Conservation (phyloP, 805 yeast species). For the Saccharomyces mikatae region DNA sequence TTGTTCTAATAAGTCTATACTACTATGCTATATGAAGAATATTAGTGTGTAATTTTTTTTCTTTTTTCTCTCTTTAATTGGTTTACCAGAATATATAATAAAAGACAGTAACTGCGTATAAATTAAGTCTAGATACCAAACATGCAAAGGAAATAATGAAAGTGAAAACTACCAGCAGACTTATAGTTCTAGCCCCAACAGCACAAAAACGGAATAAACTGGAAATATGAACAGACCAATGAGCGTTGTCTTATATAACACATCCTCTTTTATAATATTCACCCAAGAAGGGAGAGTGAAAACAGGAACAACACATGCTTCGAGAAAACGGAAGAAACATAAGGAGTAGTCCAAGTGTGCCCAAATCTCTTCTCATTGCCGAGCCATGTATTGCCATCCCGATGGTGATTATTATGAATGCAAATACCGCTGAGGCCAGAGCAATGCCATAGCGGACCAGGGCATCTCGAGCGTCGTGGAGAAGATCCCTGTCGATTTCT, state of each 20-base stretch:
- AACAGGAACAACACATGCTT: neutral
- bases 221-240: neutral
- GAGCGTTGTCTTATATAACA: neutral
- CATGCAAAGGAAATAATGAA: neutral
- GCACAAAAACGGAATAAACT: neutral
- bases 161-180: neutral
- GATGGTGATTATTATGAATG: neutral
- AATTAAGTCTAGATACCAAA: neutral
- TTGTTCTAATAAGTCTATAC: neutral
- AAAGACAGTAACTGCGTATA: neutral
- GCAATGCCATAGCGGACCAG: neutral
- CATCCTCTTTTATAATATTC: neutral
- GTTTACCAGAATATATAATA: neutral
- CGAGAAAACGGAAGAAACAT: neutral
- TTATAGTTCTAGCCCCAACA: neutral
- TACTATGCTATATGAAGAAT: neutral
- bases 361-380: neutral
- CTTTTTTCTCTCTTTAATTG: neutral
- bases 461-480: neutral
- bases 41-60: neutral
- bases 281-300: neutral
- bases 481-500: neutral
- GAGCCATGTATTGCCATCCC: neutral
- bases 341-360: neutral
- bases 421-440: neutral